Evolutionary conservation across 148 eudicot species (phyloP).

Genomic region (Rhododendron williamsianum): DNA sequence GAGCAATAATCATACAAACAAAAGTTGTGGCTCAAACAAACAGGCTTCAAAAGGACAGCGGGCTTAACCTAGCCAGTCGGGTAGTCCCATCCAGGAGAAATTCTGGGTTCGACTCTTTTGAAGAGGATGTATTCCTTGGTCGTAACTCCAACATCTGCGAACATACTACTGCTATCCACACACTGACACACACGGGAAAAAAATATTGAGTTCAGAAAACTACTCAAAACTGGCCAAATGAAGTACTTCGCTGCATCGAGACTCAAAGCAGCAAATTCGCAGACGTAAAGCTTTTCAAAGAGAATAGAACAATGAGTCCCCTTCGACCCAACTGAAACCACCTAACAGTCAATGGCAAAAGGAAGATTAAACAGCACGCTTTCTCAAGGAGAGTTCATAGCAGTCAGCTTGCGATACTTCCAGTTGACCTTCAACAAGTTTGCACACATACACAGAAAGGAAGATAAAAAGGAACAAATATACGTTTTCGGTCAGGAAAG

Average conservation of each 20-base stretch:
- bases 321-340: neutral
- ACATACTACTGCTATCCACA: neutral
- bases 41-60: neutral
- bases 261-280: neutral
- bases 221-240: neutral
- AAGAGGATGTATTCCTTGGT: neutral
- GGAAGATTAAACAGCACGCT: neutral
- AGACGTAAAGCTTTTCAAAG: neutral
- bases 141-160: neutral
- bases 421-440: neutral
- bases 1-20: neutral
- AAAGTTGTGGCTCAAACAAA: no score
- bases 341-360: neutral
- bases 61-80: neutral
- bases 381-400: neutral
- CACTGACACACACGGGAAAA: neutral
- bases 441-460: neutral
- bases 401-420: neutral
- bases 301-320: neutral
- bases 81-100: neutral
- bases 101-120: neutral
- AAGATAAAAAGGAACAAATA: neutral
- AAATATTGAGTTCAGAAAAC: neutral
- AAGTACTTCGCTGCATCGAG: neutral
- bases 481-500: neutral